Evolutionary conservation across 306 rosid species (phyloP).

Genomic region (Arachis hypogaea): DNA sequence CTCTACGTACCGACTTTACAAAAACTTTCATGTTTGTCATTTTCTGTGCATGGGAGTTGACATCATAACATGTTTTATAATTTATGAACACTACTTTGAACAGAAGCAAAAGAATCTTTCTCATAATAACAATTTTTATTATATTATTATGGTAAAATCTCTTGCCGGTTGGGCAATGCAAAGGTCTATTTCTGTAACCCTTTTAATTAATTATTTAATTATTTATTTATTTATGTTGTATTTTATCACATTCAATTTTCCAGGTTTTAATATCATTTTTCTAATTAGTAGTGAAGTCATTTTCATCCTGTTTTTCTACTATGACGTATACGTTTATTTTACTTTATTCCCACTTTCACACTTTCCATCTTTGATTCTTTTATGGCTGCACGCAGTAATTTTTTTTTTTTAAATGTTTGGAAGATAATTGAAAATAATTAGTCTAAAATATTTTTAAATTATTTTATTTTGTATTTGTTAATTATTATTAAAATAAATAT

Average conservation of each 20-base stretch:
- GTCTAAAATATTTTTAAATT: no score
- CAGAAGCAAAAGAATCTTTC: slow-evolving; percentile 58
- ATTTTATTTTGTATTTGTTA: no score
- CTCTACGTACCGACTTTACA: slow-evolving; percentile 42
- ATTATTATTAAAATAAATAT: no score
- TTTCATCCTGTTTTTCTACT: slow-evolving; percentile 20
- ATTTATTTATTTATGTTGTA: slow-evolving; percentile 25
- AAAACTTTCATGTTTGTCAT: slow-evolving; percentile 46
- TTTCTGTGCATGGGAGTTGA: slow-evolving; percentile 60
- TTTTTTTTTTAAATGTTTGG: not conserved
- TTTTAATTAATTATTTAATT: slow-evolving; percentile 11
- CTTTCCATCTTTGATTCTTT: slow-evolving; percentile 11
- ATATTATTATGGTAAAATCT: slow-evolving; percentile 4
- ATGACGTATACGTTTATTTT: not conserved
- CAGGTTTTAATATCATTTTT: slow-evolving; percentile 30
- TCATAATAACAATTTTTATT: slow-evolving; percentile 44
- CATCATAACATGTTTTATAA: slow-evolving; percentile 39
- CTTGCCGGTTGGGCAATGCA: slow-evolving; percentile 47
- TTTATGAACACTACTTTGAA: slow-evolving; percentile 50
- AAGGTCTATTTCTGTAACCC: slow-evolving; percentile 23
- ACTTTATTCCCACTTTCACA: not conserved
- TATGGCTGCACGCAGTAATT: not conserved
- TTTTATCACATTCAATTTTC: slow-evolving; percentile 35
- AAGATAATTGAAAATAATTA: no score
- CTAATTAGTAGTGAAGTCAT: slow-evolving; percentile 36